A percentile compares a stretch with the other conserved stretches of the same genome.
phyloP scores from a whole-genome alignment of 2,329 filamentous ascomycete genomes.

The Drechslerella coelobrocha region DNA sequence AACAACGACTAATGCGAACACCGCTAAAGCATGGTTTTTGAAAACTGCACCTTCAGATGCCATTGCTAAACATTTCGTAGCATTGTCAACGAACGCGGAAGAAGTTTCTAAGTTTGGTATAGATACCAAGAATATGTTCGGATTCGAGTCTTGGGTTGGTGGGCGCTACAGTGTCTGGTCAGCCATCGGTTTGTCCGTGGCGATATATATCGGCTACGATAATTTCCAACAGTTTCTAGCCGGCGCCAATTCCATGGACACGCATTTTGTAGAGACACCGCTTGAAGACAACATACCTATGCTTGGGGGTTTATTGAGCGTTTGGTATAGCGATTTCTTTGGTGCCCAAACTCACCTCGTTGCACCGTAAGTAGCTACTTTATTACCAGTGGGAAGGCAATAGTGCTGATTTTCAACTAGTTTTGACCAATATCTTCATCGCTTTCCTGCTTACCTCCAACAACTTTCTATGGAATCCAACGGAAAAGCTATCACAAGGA shows the following conservation, averaged over 20 bases:
- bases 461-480: conserved; percentile 99
- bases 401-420: conserved; percentile 59
- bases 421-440: conserved; percentile 98
- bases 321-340: conserved; percentile 99
- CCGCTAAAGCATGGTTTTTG: conserved; percentile 96
- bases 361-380: conserved; percentile 73
- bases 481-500: conserved; percentile 93
- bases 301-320: conserved; percentile 88
- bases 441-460: conserved; percentile 98
- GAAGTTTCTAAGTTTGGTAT: conserved; percentile 99
- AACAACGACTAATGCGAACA: conserved; percentile 96
- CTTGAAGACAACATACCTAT: conserved; percentile 94
- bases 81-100: conserved; percentile 90
- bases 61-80: conserved; percentile 98
- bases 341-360: conserved; percentile 97
- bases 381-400: background rate
- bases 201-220: conserved; percentile 93
- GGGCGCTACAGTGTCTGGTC: conserved; percentile 99
- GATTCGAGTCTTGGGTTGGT: conserved; percentile 97
- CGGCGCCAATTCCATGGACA: conserved; percentile 96
- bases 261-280: conserved; percentile 91
- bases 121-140: conserved; percentile 99
- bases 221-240: conserved; percentile 97
- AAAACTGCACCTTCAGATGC: conserved; percentile 74
- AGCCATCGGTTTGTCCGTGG: conserved; percentile 93